Base-by-base conservation (phyloP, 768 basidiomycete species). In the Boletus barrowsii region DNA sequence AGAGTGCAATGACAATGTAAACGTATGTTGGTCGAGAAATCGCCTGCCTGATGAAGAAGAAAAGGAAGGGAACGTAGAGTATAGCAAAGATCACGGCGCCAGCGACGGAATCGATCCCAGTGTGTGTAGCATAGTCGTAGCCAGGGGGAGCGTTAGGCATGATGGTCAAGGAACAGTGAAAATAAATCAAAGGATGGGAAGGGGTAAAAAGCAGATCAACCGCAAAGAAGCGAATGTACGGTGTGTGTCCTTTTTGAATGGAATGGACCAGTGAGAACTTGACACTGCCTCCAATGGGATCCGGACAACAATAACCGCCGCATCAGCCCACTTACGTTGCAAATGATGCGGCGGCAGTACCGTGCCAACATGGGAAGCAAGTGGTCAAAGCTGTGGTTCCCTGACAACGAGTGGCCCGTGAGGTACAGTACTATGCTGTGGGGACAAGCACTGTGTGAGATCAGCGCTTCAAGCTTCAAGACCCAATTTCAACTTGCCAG, bases 21-120 rank as follows among this genome's bases (percentile, higher is more conserved):
- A 72, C 65, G 30, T 62, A 70, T 20, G 67, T 68, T 10, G 65
- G 63, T 13, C 62, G 59, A 41, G 44, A 43, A 37, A 69, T 42
- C 1, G 67, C 49, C 36, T 57, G 60, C 22, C 15, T 47, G 42
- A 68, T 39, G 57, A 62, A 68, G 37, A 63, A 48, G 10, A 60
- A 35, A 13, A 70, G 29, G 51, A 72, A 45, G 8, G 69, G 69
- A 18, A 50, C 43, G 49, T 72, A 71, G 17, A 66, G 51, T n/a
- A 66, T 15, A 17, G 71, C 64, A 62, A 72, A 71, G 48, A 71
- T 56, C 51, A 69, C 64, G 37, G 70, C 66, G 57, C 61, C 65
- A 51, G 66, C 66, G 57, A 69, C 58, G 54, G 65, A 69, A 48
- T 71, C 51, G 30, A 71, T 72, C 47, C 66, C 71, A 51, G 15